Conservation (phyloP, 352 stramenopile genomes). For the Globisporangium heterothallicum region DNA sequence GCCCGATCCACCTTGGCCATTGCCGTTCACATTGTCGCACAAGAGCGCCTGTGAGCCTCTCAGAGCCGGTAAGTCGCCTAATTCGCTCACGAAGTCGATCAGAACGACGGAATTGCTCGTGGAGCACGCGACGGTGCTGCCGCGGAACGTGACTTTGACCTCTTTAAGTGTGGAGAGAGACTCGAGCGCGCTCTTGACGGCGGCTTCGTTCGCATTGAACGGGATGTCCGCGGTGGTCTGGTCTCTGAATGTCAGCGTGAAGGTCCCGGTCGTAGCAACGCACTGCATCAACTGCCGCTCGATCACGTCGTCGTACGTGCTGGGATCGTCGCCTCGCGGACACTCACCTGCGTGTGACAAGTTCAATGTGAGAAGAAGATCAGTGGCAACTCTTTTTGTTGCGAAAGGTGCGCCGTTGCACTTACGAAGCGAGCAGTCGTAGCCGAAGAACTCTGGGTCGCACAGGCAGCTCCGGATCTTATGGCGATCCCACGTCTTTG, state of each 20-base stretch:
- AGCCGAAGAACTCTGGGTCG: conserved; percentile 50
- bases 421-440: conserved; percentile 65
- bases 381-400: neutral
- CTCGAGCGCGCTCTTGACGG: conserved; percentile 45
- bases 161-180: conserved; percentile 35
- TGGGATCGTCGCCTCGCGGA: conserved; percentile 63
- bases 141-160: conserved; percentile 36
- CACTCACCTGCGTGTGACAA: conserved; percentile 37
- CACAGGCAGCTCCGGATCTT: conserved; percentile 70
- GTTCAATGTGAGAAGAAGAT: conserved; percentile 2
- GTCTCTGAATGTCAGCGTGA: conserved; percentile 65
- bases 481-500: conserved; percentile 61
- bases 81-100: conserved; percentile 56
- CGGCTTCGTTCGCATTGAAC: conserved; percentile 23
- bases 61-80: conserved; percentile 50
- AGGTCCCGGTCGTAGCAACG: conserved; percentile 43
- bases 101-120: conserved; percentile 33
- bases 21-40: conserved; percentile 39
- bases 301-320: conserved; percentile 46
- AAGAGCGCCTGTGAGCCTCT: conserved; percentile 30
- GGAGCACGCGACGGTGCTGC: conserved; percentile 34
- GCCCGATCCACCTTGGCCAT: conserved; percentile 53
- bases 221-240: conserved; percentile 41
- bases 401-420: neutral
- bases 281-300: conserved; percentile 67